Conservation (phyloP, 2,329 filamentous ascomycete genomes). For the Diaporthe ilicicola region DNA sequence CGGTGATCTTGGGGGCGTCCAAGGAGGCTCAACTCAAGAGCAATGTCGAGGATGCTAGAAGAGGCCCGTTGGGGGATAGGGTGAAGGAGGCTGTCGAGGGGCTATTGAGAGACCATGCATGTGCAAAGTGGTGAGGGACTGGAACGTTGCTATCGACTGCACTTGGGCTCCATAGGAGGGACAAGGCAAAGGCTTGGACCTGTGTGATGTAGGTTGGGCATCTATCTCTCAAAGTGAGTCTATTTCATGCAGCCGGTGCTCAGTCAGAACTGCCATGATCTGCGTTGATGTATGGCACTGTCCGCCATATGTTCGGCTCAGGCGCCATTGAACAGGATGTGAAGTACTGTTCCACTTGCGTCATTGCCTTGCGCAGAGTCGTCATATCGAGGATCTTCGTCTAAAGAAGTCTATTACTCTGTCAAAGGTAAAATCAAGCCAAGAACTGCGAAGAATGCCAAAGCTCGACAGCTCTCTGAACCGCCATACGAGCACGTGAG, state of each 20-base stretch:
- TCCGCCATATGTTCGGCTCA: no score
- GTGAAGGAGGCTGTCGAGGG: background rate
- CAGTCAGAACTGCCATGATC: no score
- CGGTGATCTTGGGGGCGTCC: slow-evolving; percentile 49
- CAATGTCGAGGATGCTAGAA: slow-evolving; percentile 2
- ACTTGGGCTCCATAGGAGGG: background rate
- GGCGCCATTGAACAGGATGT: background rate
- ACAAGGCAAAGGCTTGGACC: no score
- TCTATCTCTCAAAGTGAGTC: background rate
- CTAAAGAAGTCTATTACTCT: background rate
- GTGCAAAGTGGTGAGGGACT: background rate
- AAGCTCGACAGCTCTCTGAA: background rate
- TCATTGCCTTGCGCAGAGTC: background rate
- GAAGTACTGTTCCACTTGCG: background rate
- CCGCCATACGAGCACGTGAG: background rate
- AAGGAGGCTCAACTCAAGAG: slow-evolving; percentile 44
- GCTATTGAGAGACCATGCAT: background rate
- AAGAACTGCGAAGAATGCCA: background rate
- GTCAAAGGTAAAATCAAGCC: background rate
- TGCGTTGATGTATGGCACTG: no score
- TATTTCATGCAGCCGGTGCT: no score
- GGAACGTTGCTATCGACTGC: background rate
- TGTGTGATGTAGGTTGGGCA: background rate
- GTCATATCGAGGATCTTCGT: background rate
- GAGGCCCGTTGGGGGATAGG: background rate